phyloP scores from a whole-genome alignment of 1,139 yeast species.

The Saccharomyces hybrid region DNA sequence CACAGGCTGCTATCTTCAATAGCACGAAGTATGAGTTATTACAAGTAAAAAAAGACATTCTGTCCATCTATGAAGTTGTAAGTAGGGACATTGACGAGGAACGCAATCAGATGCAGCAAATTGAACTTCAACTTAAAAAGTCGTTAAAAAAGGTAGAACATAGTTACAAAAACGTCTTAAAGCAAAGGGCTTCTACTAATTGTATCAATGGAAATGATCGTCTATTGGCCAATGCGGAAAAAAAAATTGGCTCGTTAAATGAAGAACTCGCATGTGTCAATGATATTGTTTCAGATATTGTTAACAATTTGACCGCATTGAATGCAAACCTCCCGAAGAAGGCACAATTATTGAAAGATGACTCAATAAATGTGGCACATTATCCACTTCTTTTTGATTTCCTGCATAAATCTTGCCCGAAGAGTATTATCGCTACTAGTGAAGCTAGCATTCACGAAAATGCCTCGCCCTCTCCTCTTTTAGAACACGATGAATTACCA shows the following conservation, averaged over 20 bases:
- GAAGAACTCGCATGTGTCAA: constrained; percentile 1
- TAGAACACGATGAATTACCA: background rate
- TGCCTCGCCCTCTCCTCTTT: background rate
- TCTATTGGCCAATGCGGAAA: constrained; percentile 5
- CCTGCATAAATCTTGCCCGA: constrained; percentile 10
- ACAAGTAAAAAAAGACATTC: constrained; percentile 20
- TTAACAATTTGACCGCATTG: background rate
- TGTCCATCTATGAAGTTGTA: constrained; percentile 15
- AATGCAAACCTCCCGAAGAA: constrained; percentile 15
- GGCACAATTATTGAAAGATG: constrained; percentile 13
- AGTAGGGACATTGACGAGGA: constrained; percentile 22
- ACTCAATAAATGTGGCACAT: constrained; percentile 19
- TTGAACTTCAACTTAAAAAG: constrained; percentile 19
- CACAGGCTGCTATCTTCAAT: constrained; percentile 18
- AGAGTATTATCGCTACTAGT: background rate
- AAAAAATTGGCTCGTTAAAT: constrained; percentile 1
- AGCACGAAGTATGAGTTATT: constrained; percentile 19
- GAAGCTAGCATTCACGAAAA: background rate
- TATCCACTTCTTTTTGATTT: constrained; percentile 22
- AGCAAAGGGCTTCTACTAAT: constrained; percentile 10
- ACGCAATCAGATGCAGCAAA: constrained; percentile 18
- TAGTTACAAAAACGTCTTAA: constrained; percentile 14
- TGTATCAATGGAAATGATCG: constrained; percentile 3
- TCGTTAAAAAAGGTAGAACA: constrained; percentile 21
- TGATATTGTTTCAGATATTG: background rate